Evolutionary conservation across 495 filamentous ascomycete genomes (phyloP).

Genomic region (Tuber microsphaerosporum): DNA sequence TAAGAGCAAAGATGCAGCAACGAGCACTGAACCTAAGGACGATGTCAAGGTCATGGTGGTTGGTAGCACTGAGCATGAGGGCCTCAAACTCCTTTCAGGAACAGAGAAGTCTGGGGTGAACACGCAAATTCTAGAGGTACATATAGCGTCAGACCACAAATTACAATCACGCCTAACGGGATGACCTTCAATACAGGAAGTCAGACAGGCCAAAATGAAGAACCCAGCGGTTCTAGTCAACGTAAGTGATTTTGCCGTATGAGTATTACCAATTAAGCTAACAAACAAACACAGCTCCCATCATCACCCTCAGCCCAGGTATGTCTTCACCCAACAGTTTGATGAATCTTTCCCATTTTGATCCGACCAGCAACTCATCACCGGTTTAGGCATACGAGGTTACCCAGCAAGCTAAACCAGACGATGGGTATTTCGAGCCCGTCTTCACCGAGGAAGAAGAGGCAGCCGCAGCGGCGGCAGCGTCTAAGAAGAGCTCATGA

Average conservation of each 20-base stretch:
- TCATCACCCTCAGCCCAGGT: slow-evolving; percentile 27
- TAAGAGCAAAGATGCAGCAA: not conserved
- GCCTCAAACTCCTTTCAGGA: slow-evolving; percentile 5
- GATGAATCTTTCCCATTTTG: not conserved
- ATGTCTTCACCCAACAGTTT: not conserved
- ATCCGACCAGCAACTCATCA: not conserved
- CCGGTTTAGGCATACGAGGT: slow-evolving; percentile 22
- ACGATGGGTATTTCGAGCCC: slow-evolving; percentile 16
- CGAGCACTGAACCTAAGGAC: slow-evolving; percentile 12
- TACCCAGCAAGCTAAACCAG: slow-evolving; percentile 12
- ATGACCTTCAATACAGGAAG: slow-evolving; percentile 2
- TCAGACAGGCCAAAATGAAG: slow-evolving; percentile 19
- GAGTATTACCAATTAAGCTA: not conserved
- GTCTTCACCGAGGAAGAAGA: slow-evolving; percentile 15
- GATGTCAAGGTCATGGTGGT: slow-evolving; percentile 12
- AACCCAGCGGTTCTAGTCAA: slow-evolving; percentile 26
- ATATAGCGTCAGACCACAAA: not conserved
- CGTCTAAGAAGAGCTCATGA: not conserved
- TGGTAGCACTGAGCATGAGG: slow-evolving; percentile 6
- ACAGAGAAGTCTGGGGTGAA: slow-evolving; percentile 7
- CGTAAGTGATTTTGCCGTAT: not conserved
- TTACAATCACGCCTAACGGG: not conserved
- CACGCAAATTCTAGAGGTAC: slow-evolving; percentile 13
- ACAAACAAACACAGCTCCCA: slow-evolving; percentile 16
- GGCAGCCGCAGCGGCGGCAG: not conserved